phyloP scores from a whole-genome alignment of 805 yeast species.

The Starmera caribaea region DNA sequence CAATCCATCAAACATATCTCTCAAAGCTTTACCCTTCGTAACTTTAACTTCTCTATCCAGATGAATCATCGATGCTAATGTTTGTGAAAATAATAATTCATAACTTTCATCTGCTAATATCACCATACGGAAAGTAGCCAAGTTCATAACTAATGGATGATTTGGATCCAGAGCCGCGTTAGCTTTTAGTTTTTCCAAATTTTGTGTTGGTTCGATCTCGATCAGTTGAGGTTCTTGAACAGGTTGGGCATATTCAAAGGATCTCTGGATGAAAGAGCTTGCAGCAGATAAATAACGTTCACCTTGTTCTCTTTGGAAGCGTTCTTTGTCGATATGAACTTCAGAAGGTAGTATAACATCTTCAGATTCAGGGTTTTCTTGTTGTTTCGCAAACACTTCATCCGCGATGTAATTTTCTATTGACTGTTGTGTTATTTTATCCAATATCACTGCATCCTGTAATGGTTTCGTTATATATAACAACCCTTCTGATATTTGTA shows the following conservation, averaged over 20 bases:
- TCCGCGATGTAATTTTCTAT: conserved; percentile 65
- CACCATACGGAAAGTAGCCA: conserved; percentile 93
- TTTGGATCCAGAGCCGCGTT: conserved; percentile 80
- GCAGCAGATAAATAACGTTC: conserved; percentile 82
- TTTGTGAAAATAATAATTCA: conserved; percentile 69
- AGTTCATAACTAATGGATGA: conserved; percentile 61
- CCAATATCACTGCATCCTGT: conserved; percentile 64
- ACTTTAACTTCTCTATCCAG: conserved; percentile 41
- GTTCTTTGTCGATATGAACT: conserved; percentile 52
- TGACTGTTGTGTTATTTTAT: conserved; percentile 48
- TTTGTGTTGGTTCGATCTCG: conserved; percentile 28
- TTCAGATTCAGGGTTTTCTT: conserved; percentile 22
- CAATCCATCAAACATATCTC: conserved; percentile 86
- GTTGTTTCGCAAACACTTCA: conserved; percentile 31
- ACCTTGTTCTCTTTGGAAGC: conserved; percentile 53
- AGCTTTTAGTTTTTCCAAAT: conserved; percentile 29
- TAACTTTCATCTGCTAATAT: conserved; percentile 88
- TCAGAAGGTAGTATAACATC: conserved; percentile 46
- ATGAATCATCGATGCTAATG: conserved; percentile 60
- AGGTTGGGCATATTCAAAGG: conserved; percentile 85
- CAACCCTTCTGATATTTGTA: conserved; percentile 81
- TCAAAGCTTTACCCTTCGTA: conserved; percentile 44
- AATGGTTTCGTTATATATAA: conserved; percentile 77
- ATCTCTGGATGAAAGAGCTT: conserved; percentile 74
- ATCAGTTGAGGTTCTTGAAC: conserved; percentile 37